A percentile compares a stretch with the other conserved stretches of the same genome.
phyloP scores from a whole-genome alignment of 2,329 filamentous ascomycete genomes.

The Fusarium falciforme region DNA sequence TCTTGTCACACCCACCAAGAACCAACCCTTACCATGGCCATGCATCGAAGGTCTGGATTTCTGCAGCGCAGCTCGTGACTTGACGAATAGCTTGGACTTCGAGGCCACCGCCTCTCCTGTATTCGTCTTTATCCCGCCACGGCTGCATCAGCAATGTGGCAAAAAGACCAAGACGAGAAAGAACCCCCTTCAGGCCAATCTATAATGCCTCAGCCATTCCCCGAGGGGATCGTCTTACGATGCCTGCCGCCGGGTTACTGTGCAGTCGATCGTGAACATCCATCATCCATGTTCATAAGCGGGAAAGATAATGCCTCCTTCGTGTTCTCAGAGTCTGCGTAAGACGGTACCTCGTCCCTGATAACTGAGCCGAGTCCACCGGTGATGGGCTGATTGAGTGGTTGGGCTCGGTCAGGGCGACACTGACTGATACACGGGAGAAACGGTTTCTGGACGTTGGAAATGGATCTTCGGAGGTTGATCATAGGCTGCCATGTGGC shows the following conservation, averaged over 20 bases:
- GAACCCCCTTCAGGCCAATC: not conserved
- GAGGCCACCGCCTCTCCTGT: not conserved
- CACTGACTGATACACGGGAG: not conserved
- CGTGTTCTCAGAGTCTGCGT: not conserved
- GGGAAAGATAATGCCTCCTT: constrained; percentile 17
- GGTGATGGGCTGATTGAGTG: constrained; percentile 6
- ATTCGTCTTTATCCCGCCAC: constrained; percentile 15
- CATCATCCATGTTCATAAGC: not conserved
- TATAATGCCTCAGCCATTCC: not conserved
- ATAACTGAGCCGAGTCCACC: not conserved
- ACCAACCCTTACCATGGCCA: not conserved
- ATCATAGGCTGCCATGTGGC: constrained; percentile 40
- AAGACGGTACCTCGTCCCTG: not conserved
- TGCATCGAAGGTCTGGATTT: constrained; percentile 1
- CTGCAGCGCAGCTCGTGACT: not conserved
- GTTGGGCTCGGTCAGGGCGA: not conserved
- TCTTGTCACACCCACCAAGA: constrained; percentile 17
- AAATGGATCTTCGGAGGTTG: constrained; percentile 5
- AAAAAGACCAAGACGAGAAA: constrained; percentile 1
- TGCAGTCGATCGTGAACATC: not conserved
- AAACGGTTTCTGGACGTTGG: not conserved
- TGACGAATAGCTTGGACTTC: constrained; percentile 9
- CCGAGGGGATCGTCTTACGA: not conserved
- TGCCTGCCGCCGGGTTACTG: not conserved
- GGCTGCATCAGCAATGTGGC: constrained; percentile 30